phyloP scores from a whole-genome alignment of 805 yeast species.

The Grigorovia humatica region DNA sequence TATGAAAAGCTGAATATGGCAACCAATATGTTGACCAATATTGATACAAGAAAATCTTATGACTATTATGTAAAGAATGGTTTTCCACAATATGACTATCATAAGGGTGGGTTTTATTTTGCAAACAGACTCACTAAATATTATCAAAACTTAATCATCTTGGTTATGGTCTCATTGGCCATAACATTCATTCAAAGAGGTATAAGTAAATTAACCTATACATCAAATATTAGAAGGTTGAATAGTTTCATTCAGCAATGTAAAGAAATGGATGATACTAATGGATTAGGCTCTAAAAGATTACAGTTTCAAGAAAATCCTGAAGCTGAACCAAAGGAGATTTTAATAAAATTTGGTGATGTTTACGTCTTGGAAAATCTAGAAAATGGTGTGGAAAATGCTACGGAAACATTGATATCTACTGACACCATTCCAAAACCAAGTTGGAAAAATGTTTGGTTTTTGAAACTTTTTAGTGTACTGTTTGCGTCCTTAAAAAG shows the following conservation, averaged over 20 bases:
- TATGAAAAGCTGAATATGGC: conserved; percentile 72
- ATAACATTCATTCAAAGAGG: conserved; percentile 50
- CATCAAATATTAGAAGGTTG: conserved; percentile 50
- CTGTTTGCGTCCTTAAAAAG: not conserved
- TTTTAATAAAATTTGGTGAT: conserved; percentile 49
- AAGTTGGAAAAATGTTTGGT: conserved; percentile 13
- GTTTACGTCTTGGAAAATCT: conserved; percentile 39
- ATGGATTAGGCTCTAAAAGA: conserved; percentile 38
- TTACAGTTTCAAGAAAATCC: conserved; percentile 35
- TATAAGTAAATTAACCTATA: conserved; percentile 42
- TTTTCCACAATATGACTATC: conserved; percentile 73
- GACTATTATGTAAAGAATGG: conserved; percentile 78
- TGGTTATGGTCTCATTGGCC: conserved; percentile 40
- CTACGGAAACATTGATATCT: conserved; percentile 32
- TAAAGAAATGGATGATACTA: conserved; percentile 47
- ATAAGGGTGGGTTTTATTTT: conserved; percentile 45
- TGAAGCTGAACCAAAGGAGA: conserved; percentile 39
- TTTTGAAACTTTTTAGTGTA: not conserved
- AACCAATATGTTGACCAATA: conserved; percentile 57
- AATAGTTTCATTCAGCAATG: conserved; percentile 40
- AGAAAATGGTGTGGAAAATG: conserved; percentile 20
- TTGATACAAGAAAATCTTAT: conserved; percentile 56
- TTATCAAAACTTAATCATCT: conserved; percentile 31
- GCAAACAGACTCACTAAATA: conserved; percentile 60
- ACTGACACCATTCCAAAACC: conserved; percentile 41